Base-by-base conservation (phyloP, 176 grass and related monocot species). In the Microstegium vimineum region DNA sequence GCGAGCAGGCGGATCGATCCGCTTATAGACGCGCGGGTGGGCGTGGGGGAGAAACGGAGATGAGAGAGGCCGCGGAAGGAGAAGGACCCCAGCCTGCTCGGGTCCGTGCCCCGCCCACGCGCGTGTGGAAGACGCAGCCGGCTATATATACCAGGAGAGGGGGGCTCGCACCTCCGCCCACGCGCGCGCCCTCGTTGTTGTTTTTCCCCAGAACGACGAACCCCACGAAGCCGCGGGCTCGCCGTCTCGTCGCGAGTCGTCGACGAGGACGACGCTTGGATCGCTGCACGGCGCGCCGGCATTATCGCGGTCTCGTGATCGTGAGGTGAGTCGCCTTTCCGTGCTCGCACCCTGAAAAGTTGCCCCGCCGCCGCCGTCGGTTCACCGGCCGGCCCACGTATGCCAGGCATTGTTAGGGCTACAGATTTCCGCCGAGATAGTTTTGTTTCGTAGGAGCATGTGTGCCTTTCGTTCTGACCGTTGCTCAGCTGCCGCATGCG, bases 81-180 rank as follows among this genome's bases (percentile, higher is more conserved):
- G 52, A 23, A 54, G 49, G 18, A 11, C 37, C 33, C 15, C 22
- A n/a, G n/a, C n/a, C n/a, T n/a, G n/a, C n/a, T n/a, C n/a, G n/a
- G n/a, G n/a, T n/a, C n/a, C n/a, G n/a, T n/a, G n/a, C 26, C 47
- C 36, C 36, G 3, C 9, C 23, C 23, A n/a, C 54, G 16, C 27
- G 76, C 62, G 41, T 41, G 62, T 34, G 30, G 43, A 13, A 47
- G 63, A 52, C 77, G 43, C 77, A 43, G 31, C 20, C 31, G 31
- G 43, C 31, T 54, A 80, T 80, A 80, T 54, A 80, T 80, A 80
- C 46, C 30, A 80, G 77, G 62, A 26, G 63, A 80, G 77, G 62
- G 18, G 63, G 34, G 34, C 28, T 66, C 77, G 38, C 59, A 1
- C 75, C 40, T 62, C 5, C 76, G 77, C 77, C 43, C 62, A 3